These are phyloP conservation scores for Periconia macrospinosa DNA, from an alignment of 2,329 filamentous ascomycete species.

Conservation along the genomic window DNA sequence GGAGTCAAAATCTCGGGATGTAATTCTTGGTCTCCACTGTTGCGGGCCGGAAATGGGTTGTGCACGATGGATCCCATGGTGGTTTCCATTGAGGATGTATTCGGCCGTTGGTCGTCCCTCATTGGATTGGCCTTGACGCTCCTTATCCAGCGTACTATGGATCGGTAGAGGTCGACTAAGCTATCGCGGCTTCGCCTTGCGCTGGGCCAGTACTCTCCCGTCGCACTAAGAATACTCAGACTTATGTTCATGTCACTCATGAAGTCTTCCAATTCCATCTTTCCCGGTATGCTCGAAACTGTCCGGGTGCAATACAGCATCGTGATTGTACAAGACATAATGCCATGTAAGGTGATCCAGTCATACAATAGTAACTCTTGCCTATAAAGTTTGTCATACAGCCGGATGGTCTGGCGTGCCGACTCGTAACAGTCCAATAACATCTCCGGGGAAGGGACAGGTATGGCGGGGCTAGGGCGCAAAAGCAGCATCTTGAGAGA, in stretches of 20 bases:
- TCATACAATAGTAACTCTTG: conserved; percentile 51
- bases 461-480: conserved; percentile 56
- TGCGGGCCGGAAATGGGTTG: too few relatives aligned
- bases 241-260: too few relatives aligned
- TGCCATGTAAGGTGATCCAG: conserved; percentile 53
- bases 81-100: too few relatives aligned
- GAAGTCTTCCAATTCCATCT: conserved; percentile 30
- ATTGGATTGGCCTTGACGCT: background rate
- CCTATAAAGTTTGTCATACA: conserved; percentile 50
- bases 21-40: too few relatives aligned
- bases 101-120: too few relatives aligned
- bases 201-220: conserved; percentile 25
- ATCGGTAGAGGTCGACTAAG: conserved; percentile 42
- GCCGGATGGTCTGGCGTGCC: conserved; percentile 45
- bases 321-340: conserved; percentile 54
- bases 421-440: conserved; percentile 49
- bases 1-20: background rate
- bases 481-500: conserved; percentile 54
- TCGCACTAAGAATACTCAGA: too few relatives aligned
- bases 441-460: conserved; percentile 23
- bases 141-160: too few relatives aligned
- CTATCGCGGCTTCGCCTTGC: conserved; percentile 53
- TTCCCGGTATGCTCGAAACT: conserved; percentile 45
- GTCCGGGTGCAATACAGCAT: conserved; percentile 56
- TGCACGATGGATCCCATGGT: too few relatives aligned